Percentiles rank a stretch among this genome's conserved stretches.
phyloP scores from a whole-genome alignment of 1,284 basidiomycete species.

The Coniophora puteana region DNA sequence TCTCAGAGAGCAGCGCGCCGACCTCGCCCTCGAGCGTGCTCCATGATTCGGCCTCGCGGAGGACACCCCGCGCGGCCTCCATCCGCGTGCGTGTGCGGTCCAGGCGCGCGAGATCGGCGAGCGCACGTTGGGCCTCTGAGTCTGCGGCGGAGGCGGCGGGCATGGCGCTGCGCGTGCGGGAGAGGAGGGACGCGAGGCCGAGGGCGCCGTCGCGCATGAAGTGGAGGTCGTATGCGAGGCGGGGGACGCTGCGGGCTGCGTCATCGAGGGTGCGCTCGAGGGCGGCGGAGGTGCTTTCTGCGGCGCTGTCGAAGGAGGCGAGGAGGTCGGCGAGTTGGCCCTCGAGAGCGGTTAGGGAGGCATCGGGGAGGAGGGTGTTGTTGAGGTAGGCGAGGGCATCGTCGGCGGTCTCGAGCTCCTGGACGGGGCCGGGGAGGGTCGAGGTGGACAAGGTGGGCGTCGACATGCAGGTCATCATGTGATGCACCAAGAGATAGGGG shows the following conservation, averaged over 20 bases:
- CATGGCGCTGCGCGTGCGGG: conserved; percentile 51
- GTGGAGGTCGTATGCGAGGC: conserved; percentile 89
- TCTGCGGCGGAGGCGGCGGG: conserved; percentile 19
- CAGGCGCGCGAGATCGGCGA: conserved; percentile 74
- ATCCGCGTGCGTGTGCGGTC: conserved; percentile 83
- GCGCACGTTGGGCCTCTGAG: conserved; percentile 33
- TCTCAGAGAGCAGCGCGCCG: conserved; percentile 73
- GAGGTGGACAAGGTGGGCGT: conserved; percentile 18
- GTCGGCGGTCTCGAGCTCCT: conserved; percentile 35
- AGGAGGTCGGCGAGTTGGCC: conserved; percentile 71
- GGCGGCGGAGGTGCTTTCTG: conserved; percentile 80
- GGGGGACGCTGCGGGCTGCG: conserved; percentile 82
- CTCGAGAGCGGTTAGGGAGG: conserved; percentile 65
- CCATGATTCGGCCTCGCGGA: conserved; percentile 93
- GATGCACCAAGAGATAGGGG: too few relatives aligned
- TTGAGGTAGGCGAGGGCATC: conserved; percentile 69
- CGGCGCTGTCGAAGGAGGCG: conserved; percentile 74
- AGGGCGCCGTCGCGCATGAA: conserved; percentile 91
- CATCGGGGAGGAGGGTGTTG: conserved; percentile 40
- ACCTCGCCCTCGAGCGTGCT: conserved; percentile 90
- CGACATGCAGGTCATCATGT: conserved; percentile 25
- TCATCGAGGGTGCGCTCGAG: conserved; percentile 88
- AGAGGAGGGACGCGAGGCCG: conserved; percentile 63
- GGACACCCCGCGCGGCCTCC: conserved; percentile 81
- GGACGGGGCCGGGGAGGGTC: conserved; percentile 18